These are phyloP conservation scores for Teunomyces atbi DNA, from an alignment of 805 yeast genomes.

Conservation along the genomic window DNA sequence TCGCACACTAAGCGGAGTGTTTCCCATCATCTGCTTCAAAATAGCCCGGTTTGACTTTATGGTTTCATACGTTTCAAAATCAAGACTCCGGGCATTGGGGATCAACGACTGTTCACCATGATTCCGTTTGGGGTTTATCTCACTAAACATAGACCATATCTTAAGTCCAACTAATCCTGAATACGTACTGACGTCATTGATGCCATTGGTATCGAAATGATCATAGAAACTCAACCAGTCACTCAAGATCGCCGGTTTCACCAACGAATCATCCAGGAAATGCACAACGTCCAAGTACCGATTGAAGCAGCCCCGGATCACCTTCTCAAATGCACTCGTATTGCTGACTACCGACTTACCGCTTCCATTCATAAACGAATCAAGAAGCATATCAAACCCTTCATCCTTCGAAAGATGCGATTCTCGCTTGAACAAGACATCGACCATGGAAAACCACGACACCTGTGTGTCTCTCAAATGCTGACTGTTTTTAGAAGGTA, in stretches of 20 bases:
- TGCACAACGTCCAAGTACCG: constrained; percentile 59
- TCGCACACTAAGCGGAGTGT: constrained; percentile 27
- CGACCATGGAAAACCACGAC: constrained; percentile 68
- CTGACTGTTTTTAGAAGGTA: not conserved
- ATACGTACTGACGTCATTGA: constrained; percentile 52
- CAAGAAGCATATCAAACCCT: constrained; percentile 48
- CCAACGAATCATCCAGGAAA: constrained; percentile 57
- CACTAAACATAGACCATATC: constrained; percentile 64
- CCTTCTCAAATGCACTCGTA: constrained; percentile 54
- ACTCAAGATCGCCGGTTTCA: constrained; percentile 57
- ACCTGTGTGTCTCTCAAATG: constrained; percentile 53
- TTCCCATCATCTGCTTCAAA: constrained; percentile 27
- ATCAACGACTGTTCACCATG: constrained; percentile 19
- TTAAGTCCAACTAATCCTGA: constrained; percentile 57
- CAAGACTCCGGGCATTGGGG: constrained; percentile 32
- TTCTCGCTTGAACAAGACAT: constrained; percentile 56
- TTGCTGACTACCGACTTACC: constrained; percentile 36
- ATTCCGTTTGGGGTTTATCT: constrained; percentile 39
- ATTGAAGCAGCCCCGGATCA: constrained; percentile 71
- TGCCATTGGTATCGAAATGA: constrained; percentile 35
- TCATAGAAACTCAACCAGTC: constrained; percentile 83
- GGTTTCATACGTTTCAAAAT: constrained; percentile 40
- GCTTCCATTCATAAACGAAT: constrained; percentile 41
- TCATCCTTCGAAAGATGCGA: constrained; percentile 44
- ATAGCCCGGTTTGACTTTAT: constrained; percentile 31